Evolutionary conservation across 768 basidiomycete species (phyloP).

Genomic region (Russula virescens): DNA sequence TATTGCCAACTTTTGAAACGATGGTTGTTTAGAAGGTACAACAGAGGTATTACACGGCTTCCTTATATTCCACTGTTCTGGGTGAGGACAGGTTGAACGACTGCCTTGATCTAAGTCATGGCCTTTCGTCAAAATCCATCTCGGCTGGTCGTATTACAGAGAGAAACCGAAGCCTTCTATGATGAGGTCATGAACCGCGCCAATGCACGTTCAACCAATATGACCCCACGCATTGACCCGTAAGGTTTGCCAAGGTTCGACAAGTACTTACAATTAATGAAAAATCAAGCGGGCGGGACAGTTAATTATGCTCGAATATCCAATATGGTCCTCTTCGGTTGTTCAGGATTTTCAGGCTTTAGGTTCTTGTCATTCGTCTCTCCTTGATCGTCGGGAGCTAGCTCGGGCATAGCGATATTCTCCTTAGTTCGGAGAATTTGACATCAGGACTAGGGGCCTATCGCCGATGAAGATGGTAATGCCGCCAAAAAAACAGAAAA

Average conservation of each 20-base stretch:
- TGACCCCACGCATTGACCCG: no score
- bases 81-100: conserved; percentile 57
- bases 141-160: no score
- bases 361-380: conserved; percentile 47
- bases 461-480: conserved; percentile 55
- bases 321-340: conserved; percentile 49
- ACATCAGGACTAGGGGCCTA: conserved; percentile 52
- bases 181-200: conserved; percentile 53
- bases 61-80: conserved; percentile 18
- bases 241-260: no score
- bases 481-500: conserved; percentile 53
- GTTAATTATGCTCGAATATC: conserved; percentile 37
- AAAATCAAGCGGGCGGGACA: no score
- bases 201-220: background rate
- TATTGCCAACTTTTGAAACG: no score
- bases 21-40: no score
- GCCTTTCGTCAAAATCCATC: no score
- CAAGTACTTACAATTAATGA: no score
- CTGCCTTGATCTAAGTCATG: conserved; percentile 44
- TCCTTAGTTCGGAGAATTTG: conserved; percentile 58
- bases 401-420: conserved; percentile 50
- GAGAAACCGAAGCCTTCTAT: conserved; percentile 51
- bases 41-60: no score
- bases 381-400: conserved; percentile 58
- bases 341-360: conserved; percentile 44